Evolutionary conservation across 805 yeast species (phyloP).

Genomic region (Middelhovenomyces tepae): DNA sequence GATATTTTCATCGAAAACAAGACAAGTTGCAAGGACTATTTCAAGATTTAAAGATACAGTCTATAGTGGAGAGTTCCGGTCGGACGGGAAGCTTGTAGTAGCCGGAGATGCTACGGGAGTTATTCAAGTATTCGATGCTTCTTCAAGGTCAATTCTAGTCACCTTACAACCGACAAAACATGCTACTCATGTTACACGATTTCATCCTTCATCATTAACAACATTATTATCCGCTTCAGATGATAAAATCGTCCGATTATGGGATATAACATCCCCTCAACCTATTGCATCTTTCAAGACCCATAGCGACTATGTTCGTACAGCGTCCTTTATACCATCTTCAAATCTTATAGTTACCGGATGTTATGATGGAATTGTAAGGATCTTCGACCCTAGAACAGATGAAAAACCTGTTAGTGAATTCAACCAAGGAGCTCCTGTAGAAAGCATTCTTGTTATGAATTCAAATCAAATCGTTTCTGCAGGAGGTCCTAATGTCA

Average conservation of each 20-base stretch:
- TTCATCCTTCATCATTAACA: conserved; percentile 69
- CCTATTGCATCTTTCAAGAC: conserved; percentile 63
- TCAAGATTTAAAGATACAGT: conserved; percentile 86
- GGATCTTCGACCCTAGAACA: conserved; percentile 75
- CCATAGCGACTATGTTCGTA: conserved; percentile 82
- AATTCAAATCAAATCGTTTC: conserved; percentile 70
- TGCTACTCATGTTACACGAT: conserved; percentile 89
- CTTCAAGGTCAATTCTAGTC: conserved; percentile 69
- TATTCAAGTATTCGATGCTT: conserved; percentile 83
- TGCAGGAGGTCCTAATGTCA: conserved; percentile 74
- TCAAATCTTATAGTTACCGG: conserved; percentile 84
- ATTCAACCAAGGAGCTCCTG: conserved; percentile 70
- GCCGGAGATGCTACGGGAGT: conserved; percentile 95
- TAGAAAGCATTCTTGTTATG: conserved; percentile 73
- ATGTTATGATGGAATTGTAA: conserved; percentile 80
- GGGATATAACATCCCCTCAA: conserved; percentile 78
- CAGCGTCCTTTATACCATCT: conserved; percentile 67
- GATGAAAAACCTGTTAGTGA: conserved; percentile 45
- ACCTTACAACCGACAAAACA: conserved; percentile 75
- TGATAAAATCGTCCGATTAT: conserved; percentile 76
- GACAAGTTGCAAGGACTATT: conserved; percentile 82
- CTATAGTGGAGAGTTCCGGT: conserved; percentile 81
- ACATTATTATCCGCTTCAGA: conserved; percentile 83
- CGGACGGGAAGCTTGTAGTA: conserved; percentile 82
- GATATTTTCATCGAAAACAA: conserved; percentile 84